These are phyloP conservation scores for Sugiyamaella pinicola DNA, from an alignment of 1,139 yeast genomes.

Conservation along the genomic window DNA sequence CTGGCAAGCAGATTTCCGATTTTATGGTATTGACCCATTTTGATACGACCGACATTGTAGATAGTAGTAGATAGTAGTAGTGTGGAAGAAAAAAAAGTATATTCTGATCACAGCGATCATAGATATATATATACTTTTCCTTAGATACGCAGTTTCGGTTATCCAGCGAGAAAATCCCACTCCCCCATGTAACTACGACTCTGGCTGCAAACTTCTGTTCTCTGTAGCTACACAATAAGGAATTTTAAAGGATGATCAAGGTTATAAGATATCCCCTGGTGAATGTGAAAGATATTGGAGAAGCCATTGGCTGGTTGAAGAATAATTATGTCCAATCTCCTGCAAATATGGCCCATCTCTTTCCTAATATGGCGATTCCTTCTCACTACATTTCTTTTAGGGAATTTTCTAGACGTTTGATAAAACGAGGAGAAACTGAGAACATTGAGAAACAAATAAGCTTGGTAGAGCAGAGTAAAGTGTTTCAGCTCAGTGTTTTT, in stretches of 20 bases:
- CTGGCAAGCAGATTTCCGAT: slow-evolving; percentile 23
- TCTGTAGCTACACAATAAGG: background rate
- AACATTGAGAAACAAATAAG: background rate
- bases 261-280: background rate
- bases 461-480: too few relatives aligned
- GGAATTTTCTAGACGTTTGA: slow-evolving; percentile 10
- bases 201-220: background rate
- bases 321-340: background rate
- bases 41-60: slow-evolving; percentile 17
- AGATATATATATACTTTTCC: slow-evolving; percentile 10
- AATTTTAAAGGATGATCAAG: slow-evolving; percentile 5
- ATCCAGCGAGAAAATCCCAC: background rate
- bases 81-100: background rate
- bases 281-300: slow-evolving; percentile 14
- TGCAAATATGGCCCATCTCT: background rate
- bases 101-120: background rate
- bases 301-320: slow-evolving; percentile 2
- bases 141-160: background rate
- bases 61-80: background rate
- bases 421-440: background rate
- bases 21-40: slow-evolving; percentile 20
- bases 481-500: too few relatives aligned
- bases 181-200: slow-evolving; percentile 1
- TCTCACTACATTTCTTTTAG: slow-evolving; percentile 6
- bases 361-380: background rate